These are phyloP conservation scores for Huntiella abstrusa DNA, from an alignment of 2,329 filamentous ascomycete genomes.

Conservation along the genomic window DNA sequence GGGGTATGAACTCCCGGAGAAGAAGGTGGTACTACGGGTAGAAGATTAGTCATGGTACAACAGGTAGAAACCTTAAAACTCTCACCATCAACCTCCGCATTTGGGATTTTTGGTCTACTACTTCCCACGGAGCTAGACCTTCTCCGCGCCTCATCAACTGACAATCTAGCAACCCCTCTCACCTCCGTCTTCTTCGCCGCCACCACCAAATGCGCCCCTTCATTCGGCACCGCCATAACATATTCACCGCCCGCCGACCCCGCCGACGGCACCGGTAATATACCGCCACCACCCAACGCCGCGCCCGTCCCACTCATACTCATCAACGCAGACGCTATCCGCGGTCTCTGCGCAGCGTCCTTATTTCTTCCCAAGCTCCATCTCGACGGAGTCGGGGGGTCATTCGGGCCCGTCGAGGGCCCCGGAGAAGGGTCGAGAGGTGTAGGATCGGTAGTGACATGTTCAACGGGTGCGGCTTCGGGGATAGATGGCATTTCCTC, in stretches of 20 bases:
- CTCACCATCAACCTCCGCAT: not conserved
- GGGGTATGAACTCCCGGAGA: too few relatives aligned
- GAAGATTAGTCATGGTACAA: too few relatives aligned
- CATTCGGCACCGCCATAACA: constrained; percentile 10
- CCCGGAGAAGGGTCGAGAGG: not conserved
- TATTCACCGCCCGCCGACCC: constrained; percentile 2
- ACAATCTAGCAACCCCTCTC: constrained; percentile 6
- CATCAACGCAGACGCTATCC: constrained; percentile 11
- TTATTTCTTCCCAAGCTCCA: not conserved
- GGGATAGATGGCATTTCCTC: constrained; percentile 1
- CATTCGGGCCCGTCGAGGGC: not conserved
- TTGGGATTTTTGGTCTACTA: not conserved
- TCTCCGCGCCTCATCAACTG: not conserved
- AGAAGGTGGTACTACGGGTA: too few relatives aligned
- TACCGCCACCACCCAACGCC: constrained; percentile 6
- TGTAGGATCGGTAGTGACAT: not conserved
- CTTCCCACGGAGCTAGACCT: constrained; percentile 1
- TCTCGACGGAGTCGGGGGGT: not conserved
- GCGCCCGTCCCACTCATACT: constrained; percentile 9
- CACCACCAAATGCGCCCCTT: constrained; percentile 1
- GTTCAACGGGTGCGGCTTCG: not conserved
- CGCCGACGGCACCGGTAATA: constrained; percentile 9
- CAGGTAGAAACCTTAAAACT: too few relatives aligned
- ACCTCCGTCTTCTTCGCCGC: constrained; percentile 6
- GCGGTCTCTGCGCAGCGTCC: not conserved